Conservation (phyloP, 2,329 filamentous ascomycete species). For the Emydomyces testavorans region DNA sequence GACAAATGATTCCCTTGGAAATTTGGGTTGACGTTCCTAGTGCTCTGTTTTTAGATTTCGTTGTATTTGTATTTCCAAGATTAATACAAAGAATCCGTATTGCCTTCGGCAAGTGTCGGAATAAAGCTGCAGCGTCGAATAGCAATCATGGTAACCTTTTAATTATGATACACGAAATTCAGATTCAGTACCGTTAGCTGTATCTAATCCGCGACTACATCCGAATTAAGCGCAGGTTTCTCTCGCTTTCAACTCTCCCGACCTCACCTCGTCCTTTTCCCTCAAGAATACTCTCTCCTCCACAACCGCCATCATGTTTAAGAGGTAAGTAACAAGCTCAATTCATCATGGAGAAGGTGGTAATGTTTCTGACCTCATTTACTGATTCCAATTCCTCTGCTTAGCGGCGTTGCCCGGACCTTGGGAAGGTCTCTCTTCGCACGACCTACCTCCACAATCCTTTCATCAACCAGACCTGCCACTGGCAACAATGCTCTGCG, state of each 20-base stretch:
- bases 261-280: slow-evolving; percentile 24
- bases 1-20: background rate
- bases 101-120: slow-evolving; percentile 2
- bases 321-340: slow-evolving; percentile 41
- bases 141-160: background rate
- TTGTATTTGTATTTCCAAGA: background rate
- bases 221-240: slow-evolving; percentile 18
- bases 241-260: slow-evolving; percentile 25
- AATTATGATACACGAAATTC: slow-evolving; percentile 8
- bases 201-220: slow-evolving; percentile 13
- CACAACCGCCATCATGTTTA: slow-evolving; percentile 47
- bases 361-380: slow-evolving; percentile 10
- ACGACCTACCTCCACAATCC: slow-evolving; percentile 44
- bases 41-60: background rate
- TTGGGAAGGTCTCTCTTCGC: slow-evolving; percentile 50
- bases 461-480: slow-evolving; percentile 43
- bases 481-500: slow-evolving; percentile 48
- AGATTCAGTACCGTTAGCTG: slow-evolving; percentile 11
- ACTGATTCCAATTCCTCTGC: slow-evolving; percentile 15
- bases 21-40: slow-evolving; percentile 1
- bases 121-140: background rate
- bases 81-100: background rate
- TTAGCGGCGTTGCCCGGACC: slow-evolving; percentile 55
- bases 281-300: slow-evolving; percentile 32
- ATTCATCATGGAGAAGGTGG: slow-evolving; percentile 11